A percentile compares a stretch with the other conserved stretches of the same genome.
phyloP scores from a whole-genome alignment of 306 rosid species.

The Sesbania bispinosa region DNA sequence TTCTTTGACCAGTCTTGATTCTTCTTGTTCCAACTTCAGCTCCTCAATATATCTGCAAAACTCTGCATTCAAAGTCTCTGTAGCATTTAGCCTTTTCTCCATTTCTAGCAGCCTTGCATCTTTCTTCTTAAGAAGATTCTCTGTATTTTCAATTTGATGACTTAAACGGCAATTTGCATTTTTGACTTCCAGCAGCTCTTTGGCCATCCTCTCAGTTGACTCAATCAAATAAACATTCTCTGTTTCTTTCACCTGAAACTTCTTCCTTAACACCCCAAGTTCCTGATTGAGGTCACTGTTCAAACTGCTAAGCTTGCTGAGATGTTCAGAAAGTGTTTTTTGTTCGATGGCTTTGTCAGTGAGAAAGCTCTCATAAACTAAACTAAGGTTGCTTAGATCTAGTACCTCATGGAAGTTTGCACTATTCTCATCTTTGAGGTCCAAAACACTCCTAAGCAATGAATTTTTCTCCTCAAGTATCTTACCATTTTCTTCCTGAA shows the following conservation, averaged over 20 bases:
- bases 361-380: slow-evolving; percentile 53
- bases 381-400: slow-evolving; percentile 48
- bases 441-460: slow-evolving; percentile 42
- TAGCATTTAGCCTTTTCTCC: slow-evolving; percentile 45
- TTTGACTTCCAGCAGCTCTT: slow-evolving; percentile 51
- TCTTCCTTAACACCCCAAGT: slow-evolving; percentile 41
- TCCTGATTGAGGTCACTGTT: slow-evolving; percentile 53
- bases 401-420: slow-evolving; percentile 52
- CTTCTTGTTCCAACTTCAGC: slow-evolving; percentile 56
- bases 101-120: slow-evolving; percentile 56
- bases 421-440: slow-evolving; percentile 59
- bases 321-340: slow-evolving; percentile 44
- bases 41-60: slow-evolving; percentile 45
- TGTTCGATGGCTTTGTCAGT: slow-evolving; percentile 54
- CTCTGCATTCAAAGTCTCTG: slow-evolving; percentile 44
- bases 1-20: slow-evolving; percentile 40
- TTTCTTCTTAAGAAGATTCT: slow-evolving; percentile 47
- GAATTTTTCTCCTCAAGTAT: slow-evolving; percentile 60
- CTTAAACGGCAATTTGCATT: slow-evolving; percentile 42
- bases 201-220: slow-evolving; percentile 47
- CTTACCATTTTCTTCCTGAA: slow-evolving; percentile 54
- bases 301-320: slow-evolving; percentile 38
- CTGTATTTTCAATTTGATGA: slow-evolving; percentile 42
- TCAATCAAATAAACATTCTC: slow-evolving; percentile 51
- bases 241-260: slow-evolving; percentile 47